phyloP scores from a whole-genome alignment of 805 yeast genomes.

The Candida michaelii region DNA sequence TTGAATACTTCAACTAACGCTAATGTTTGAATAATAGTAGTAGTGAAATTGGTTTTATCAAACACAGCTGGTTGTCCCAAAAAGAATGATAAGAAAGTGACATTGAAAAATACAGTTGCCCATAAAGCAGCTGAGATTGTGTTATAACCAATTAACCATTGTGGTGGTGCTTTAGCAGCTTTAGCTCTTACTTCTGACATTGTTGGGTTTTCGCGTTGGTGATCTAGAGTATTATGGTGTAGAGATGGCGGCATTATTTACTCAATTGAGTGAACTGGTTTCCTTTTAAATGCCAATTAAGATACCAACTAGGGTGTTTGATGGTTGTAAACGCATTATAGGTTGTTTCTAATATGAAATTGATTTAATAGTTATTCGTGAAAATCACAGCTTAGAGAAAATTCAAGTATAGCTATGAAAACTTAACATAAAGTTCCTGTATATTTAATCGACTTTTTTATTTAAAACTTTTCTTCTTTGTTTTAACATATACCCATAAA shows the following conservation, averaged over 20 bases:
- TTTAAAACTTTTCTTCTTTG: conserved; percentile 26
- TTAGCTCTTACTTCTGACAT: conserved; percentile 6
- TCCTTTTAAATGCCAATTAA: too few species aligned
- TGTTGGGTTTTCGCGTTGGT: background rate
- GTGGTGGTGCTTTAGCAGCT: conserved; percentile 19
- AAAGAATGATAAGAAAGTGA: conserved; percentile 30
- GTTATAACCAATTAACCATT: conserved; percentile 43
- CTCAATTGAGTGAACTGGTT: too few species aligned
- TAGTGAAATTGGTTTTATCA: conserved; percentile 53
- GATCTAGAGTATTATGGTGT: too few species aligned
- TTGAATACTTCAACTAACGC: conserved; percentile 83
- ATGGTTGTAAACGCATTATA: too few species aligned
- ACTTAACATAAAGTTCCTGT: too few species aligned
- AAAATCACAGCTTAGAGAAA: too few species aligned
- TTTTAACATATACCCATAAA: conserved; percentile 30
- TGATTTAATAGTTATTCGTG: too few species aligned
- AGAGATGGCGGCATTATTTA: too few species aligned
- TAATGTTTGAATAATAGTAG: conserved; percentile 69
- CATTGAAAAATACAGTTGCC: conserved; percentile 41
- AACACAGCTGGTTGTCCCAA: conserved; percentile 69
- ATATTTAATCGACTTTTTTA: background rate
- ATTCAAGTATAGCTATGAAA: too few species aligned
- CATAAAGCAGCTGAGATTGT: conserved; percentile 43
- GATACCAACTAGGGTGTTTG: too few species aligned
- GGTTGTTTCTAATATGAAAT: too few species aligned